phyloP scores from a whole-genome alignment of 2,329 filamentous ascomycete genomes.

The Rhynchosporium agropyri region DNA sequence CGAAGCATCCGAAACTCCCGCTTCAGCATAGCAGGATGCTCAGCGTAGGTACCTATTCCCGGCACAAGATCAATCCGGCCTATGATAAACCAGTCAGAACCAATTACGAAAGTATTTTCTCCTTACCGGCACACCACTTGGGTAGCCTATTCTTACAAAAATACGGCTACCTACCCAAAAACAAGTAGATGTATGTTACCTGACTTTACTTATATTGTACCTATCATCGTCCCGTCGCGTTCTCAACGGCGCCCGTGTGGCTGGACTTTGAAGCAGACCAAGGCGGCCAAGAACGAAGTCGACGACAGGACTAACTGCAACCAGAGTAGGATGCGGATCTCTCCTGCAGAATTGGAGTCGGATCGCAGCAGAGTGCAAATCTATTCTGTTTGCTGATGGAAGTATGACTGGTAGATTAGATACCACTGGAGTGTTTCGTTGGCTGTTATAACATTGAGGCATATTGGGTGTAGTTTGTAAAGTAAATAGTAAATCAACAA shows the following conservation, averaged over 20 bases:
- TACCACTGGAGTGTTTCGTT: too few species aligned
- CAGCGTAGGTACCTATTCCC: not conserved
- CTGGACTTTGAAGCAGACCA: not conserved
- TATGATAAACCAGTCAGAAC: not conserved
- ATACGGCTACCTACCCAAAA: not conserved
- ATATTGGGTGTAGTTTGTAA: too few species aligned
- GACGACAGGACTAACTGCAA: too few species aligned
- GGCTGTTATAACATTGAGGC: too few species aligned
- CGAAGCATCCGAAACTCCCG: not conserved
- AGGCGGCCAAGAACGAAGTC: not conserved
- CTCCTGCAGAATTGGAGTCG: conserved; percentile 2
- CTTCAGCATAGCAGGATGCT: not conserved
- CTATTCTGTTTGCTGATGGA: conserved; percentile 6
- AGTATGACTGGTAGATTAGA: not conserved
- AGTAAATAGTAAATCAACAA: too few species aligned
- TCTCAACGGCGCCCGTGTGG: conserved; percentile 16
- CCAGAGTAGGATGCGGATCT: not conserved
- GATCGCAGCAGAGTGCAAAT: conserved; percentile 10
- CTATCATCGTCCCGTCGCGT: conserved; percentile 22
- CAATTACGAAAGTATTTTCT: not conserved
- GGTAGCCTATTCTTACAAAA: not conserved
- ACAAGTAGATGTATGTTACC: not conserved
- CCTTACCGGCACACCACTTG: too few species aligned
- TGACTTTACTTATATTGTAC: too few species aligned
- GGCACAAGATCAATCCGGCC: not conserved